Evolutionary conservation across 1,139 yeast genomes (phyloP).

Genomic region (Candida sp.): DNA sequence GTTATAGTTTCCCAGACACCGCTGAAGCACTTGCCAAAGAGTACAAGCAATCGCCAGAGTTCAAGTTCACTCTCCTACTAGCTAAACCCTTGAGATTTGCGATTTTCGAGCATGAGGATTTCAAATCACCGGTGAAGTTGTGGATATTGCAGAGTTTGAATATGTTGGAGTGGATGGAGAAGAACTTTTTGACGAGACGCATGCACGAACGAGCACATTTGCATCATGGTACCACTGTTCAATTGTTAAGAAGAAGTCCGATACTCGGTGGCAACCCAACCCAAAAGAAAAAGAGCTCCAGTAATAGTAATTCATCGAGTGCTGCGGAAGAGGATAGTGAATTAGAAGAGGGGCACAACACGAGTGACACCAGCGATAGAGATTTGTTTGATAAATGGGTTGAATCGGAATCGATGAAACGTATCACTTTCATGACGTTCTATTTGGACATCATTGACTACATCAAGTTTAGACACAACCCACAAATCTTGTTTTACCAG

Average conservation of each 20-base stretch:
- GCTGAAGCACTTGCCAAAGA: slow-evolving; percentile 13
- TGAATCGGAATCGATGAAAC: slow-evolving; percentile 75
- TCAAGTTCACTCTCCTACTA: slow-evolving; percentile 38
- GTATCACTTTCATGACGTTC: slow-evolving; percentile 82
- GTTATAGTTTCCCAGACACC: slow-evolving; percentile 24
- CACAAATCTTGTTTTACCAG: slow-evolving; percentile 72
- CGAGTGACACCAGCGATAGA: slow-evolving; percentile 25
- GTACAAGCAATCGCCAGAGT: slow-evolving; percentile 26
- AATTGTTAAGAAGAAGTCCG: slow-evolving; percentile 72
- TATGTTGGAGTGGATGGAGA: slow-evolving; percentile 69
- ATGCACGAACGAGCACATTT: slow-evolving; percentile 78
- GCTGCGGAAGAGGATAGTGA: slow-evolving; percentile 34
- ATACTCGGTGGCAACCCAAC: slow-evolving; percentile 72
- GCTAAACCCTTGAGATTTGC: slow-evolving; percentile 68
- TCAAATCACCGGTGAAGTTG: slow-evolving; percentile 61
- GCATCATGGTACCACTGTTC: slow-evolving; percentile 80
- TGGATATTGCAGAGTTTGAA: slow-evolving; percentile 73
- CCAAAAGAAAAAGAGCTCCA: slow-evolving; percentile 21
- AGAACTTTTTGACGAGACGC: slow-evolving; percentile 58
- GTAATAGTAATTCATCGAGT: slow-evolving; percentile 23
- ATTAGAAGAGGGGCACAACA: slow-evolving; percentile 13
- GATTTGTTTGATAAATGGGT: slow-evolving; percentile 62
- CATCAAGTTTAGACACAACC: slow-evolving; percentile 75
- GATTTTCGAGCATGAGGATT: slow-evolving; percentile 62
- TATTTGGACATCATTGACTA: slow-evolving; percentile 81